These are phyloP conservation scores for Jamesozyma rosinii DNA, from an alignment of 805 yeast genomes.

Conservation along the genomic window DNA sequence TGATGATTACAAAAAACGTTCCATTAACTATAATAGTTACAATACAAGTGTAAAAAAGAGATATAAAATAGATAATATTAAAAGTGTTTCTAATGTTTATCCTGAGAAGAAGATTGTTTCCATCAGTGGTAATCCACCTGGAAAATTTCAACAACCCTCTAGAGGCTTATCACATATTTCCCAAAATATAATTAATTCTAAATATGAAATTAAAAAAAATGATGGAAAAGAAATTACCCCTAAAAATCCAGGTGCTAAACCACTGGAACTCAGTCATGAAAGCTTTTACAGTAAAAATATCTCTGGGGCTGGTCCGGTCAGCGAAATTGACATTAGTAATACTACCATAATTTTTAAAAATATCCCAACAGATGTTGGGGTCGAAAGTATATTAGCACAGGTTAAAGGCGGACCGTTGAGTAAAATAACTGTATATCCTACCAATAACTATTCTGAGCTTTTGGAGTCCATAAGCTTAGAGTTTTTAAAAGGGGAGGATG, in stretches of 20 bases:
- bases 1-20: background rate
- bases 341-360: conserved; percentile 25
- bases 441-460: conserved; percentile 7
- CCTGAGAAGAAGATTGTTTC: background rate
- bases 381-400: conserved; percentile 44
- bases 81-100: background rate
- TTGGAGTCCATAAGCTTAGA: conserved; percentile 37
- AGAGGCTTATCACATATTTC: background rate
- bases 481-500: conserved; percentile 47
- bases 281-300: background rate
- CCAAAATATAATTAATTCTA: background rate
- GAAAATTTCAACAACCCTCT: background rate
- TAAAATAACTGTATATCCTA: conserved; percentile 30
- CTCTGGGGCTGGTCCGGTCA: background rate
- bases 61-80: conserved; percentile 1
- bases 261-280: background rate
- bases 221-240: background rate
- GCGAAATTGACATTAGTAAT: background rate
- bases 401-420: conserved; percentile 66
- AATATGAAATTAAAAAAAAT: too few species aligned
- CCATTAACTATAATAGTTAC: background rate
- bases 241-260: background rate
- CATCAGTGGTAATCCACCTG: background rate
- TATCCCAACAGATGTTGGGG: conserved; percentile 37
- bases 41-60: background rate